Conservation (phyloP, 2,329 filamentous ascomycete genomes). For the Chrysosporium queenslandicum region DNA sequence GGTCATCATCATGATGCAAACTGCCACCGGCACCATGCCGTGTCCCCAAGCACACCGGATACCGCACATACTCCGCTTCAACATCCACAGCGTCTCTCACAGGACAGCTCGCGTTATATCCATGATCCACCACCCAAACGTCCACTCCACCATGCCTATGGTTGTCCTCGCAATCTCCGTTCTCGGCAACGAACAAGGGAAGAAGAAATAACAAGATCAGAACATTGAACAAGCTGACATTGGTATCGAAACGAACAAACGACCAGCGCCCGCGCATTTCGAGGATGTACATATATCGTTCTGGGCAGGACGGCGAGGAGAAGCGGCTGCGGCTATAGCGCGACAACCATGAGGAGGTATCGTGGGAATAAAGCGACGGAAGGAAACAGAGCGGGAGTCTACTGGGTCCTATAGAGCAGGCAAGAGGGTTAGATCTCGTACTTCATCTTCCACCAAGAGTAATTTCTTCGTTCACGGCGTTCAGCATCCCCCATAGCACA, state of each 20-base stretch:
- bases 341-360: too few species aligned
- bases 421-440: too few species aligned
- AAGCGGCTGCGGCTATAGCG: too few species aligned
- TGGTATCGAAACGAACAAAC: slow-evolving; percentile 7
- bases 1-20: not conserved
- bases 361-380: too few species aligned
- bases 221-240: slow-evolving; percentile 1
- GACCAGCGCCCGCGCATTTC: slow-evolving; percentile 11
- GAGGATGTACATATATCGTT: not conserved
- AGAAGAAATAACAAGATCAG: slow-evolving; percentile 4
- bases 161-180: not conserved
- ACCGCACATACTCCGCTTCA: slow-evolving; percentile 19
- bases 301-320: too few species aligned
- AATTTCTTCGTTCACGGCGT: too few species aligned
- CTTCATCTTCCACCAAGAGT: too few species aligned
- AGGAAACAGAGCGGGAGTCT: too few species aligned
- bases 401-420: too few species aligned
- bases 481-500: too few species aligned
- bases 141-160: not conserved
- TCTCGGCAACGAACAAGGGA: slow-evolving; percentile 3
- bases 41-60: slow-evolving; percentile 24
- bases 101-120: not conserved
- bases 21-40: slow-evolving; percentile 7
- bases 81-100: not conserved
- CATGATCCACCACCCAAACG: not conserved